phyloP scores from a whole-genome alignment of 805 yeast genomes.

The Nematodospora valgi region DNA sequence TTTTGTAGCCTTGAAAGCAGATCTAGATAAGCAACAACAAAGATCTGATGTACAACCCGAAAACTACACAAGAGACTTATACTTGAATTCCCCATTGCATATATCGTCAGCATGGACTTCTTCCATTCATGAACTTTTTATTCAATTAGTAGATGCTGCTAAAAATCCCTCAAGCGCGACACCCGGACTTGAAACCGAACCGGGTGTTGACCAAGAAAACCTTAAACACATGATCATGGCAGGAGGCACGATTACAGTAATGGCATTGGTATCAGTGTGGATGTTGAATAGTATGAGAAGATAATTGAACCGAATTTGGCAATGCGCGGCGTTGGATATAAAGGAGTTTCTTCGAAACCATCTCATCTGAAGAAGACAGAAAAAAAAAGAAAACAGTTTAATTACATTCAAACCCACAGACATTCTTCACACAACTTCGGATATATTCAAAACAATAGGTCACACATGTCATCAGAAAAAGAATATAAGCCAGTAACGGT shows the following conservation, averaged over 20 bases:
- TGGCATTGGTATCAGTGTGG: conserved; percentile 62
- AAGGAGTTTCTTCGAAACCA: conserved; percentile 1
- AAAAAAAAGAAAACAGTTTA: not conserved
- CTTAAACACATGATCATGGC: conserved; percentile 56
- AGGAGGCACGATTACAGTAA: conserved; percentile 66
- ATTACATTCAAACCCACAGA: not conserved
- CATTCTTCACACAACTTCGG: not conserved
- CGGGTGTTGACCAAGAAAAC: conserved; percentile 48
- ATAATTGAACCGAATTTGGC: too few species aligned
- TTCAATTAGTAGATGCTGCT: conserved; percentile 87
- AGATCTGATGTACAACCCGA: conserved; percentile 85
- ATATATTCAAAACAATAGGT: conserved; percentile 14
- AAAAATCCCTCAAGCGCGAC: conserved; percentile 74
- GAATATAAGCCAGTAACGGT: conserved; percentile 74
- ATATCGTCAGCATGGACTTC: conserved; percentile 89
- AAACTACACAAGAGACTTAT: conserved; percentile 64
- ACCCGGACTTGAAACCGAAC: conserved; percentile 61
- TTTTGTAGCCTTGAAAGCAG: conserved; percentile 92
- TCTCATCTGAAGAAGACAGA: conserved; percentile 6
- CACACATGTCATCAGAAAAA: conserved; percentile 16
- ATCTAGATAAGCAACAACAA: conserved; percentile 92
- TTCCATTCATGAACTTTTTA: conserved; percentile 78
- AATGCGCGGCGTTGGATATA: too few species aligned
- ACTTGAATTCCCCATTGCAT: conserved; percentile 80
- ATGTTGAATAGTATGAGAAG: conserved; percentile 46